These are phyloP conservation scores for Lactarius psammicola DNA, from an alignment of 768 basidiomycete species.

Conservation along the genomic window DNA sequence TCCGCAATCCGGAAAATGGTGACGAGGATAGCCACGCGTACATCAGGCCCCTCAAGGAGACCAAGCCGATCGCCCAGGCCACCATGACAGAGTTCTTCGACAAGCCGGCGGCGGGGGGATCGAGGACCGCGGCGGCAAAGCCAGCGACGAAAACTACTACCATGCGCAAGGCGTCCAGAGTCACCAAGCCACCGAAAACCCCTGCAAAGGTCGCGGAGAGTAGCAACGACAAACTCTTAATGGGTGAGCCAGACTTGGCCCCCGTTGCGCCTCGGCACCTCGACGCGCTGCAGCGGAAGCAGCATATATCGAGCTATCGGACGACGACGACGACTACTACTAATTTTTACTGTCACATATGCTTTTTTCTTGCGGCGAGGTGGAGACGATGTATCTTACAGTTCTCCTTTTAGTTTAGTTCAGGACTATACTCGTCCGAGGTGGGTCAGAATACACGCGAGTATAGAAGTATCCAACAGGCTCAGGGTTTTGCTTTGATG, in stretches of 20 bases:
- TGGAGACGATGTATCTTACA: background rate
- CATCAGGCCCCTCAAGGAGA: slow-evolving; percentile 56
- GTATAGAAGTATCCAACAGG: slow-evolving; percentile 4
- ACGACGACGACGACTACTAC: slow-evolving; percentile 46
- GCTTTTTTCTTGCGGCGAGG: slow-evolving; percentile 45
- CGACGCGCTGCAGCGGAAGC: slow-evolving; percentile 48
- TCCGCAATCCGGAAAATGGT: slow-evolving; percentile 8
- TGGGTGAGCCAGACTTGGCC: slow-evolving; percentile 43
- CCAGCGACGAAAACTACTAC: slow-evolving; percentile 26
- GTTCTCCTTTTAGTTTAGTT: background rate
- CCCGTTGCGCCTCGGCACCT: slow-evolving; percentile 44
- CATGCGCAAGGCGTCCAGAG: slow-evolving; percentile 53
- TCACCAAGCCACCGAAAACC: slow-evolving; percentile 42
- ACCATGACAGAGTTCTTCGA: slow-evolving; percentile 59
- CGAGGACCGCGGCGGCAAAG: slow-evolving; percentile 24
- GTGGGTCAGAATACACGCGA: slow-evolving; percentile 6
- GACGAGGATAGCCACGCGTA: slow-evolving; percentile 26
- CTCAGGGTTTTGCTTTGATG: slow-evolving; percentile 37
- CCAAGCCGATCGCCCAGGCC: slow-evolving; percentile 35
- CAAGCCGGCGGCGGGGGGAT: slow-evolving; percentile 5
- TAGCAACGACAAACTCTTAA: slow-evolving; percentile 44
- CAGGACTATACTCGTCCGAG: slow-evolving; percentile 2
- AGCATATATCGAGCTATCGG: slow-evolving; percentile 43
- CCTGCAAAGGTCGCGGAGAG: slow-evolving; percentile 35
- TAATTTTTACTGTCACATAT: background rate